Percentiles rank a stretch among this genome's conserved stretches.
phyloP scores from a whole-genome alignment of 2,329 filamentous ascomycete species.

The Colletotrichum karsti region DNA sequence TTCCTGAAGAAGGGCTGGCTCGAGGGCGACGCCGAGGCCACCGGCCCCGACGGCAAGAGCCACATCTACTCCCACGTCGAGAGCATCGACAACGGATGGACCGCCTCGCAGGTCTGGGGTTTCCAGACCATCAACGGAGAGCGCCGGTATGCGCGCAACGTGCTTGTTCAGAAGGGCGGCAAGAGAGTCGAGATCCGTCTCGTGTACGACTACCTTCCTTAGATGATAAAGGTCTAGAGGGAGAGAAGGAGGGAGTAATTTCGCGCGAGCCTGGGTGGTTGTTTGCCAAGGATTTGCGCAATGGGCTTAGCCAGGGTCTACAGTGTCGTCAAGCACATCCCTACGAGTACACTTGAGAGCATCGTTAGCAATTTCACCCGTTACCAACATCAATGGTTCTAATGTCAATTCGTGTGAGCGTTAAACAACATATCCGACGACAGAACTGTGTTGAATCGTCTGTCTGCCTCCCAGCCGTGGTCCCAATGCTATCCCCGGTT shows the following conservation, averaged over 20 bases:
- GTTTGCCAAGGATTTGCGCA: background rate
- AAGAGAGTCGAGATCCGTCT: conserved; percentile 60
- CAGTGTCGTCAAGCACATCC: background rate
- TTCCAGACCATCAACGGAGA: conserved; percentile 63
- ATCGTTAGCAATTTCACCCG: background rate
- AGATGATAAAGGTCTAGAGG: conserved; percentile 25
- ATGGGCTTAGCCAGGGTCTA: too few relatives aligned
- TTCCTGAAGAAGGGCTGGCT: conserved; percentile 68
- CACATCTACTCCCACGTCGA: conserved; percentile 72
- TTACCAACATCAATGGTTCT: background rate
- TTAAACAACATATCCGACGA: background rate
- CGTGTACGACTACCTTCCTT: conserved; percentile 61
- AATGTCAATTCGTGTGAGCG: background rate
- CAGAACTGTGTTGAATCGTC: conserved; percentile 40
- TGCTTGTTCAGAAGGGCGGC: conserved; percentile 60
- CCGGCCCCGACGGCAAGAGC: conserved; percentile 65
- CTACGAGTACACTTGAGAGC: conserved; percentile 16
- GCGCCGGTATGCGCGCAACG: conserved; percentile 61
- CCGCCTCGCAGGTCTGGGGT: conserved; percentile 67
- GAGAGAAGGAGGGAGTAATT: conserved; percentile 13
- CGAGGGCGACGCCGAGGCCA: conserved; percentile 59
- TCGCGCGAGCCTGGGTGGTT: background rate
- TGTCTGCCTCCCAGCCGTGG: background rate
- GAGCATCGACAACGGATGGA: conserved; percentile 62
- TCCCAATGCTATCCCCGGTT: conserved; percentile 8